Percentiles rank a stretch among this genome's conserved stretches.
phyloP scores from a whole-genome alignment of 768 basidiomycete genomes.

The Xerocomellus dryophilus region DNA sequence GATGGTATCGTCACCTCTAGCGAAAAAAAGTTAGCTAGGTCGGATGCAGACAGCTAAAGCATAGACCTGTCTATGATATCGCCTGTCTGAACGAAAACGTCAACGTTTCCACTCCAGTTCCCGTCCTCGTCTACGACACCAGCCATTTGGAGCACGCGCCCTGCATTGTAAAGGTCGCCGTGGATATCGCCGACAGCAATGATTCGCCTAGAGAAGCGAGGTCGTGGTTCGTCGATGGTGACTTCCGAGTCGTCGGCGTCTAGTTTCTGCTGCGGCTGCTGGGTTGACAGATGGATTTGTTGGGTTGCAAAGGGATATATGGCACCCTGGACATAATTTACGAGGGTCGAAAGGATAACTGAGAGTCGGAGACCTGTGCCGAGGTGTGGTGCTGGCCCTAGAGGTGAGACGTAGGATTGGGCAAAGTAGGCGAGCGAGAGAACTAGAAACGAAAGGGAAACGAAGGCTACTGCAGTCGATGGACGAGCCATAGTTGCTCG shows the following conservation, averaged over 20 bases:
- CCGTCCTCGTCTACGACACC: constrained; percentile 68
- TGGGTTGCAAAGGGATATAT: constrained; percentile 22
- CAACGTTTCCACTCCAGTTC: constrained; percentile 79
- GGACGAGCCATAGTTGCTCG: constrained; percentile 23
- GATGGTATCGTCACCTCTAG: constrained; percentile 87
- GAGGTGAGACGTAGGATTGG: constrained; percentile 31
- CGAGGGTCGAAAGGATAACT: constrained; percentile 24
- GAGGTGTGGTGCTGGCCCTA: constrained; percentile 33
- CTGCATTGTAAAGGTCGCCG: constrained; percentile 80
- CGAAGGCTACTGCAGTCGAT: constrained; percentile 13
- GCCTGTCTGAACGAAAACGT: constrained; percentile 91
- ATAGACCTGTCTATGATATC: constrained; percentile 89
- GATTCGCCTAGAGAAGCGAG: constrained; percentile 47
- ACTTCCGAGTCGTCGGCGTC: constrained; percentile 9
- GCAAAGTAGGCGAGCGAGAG: constrained; percentile 31
- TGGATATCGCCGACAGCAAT: constrained; percentile 93
- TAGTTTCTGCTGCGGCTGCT: constrained; percentile 1
- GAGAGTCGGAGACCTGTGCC: constrained; percentile 23
- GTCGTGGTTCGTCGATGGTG: constrained; percentile 24
- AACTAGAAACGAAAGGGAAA: constrained; percentile 25
- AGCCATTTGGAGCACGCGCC: constrained; percentile 75
- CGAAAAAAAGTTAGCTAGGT: constrained; percentile 9
- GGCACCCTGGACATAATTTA: constrained; percentile 25
- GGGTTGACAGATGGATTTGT: constrained; percentile 9
- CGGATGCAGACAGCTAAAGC: background rate